phyloP scores from a whole-genome alignment of 805 yeast genomes.

The Myxozyma monticola region DNA sequence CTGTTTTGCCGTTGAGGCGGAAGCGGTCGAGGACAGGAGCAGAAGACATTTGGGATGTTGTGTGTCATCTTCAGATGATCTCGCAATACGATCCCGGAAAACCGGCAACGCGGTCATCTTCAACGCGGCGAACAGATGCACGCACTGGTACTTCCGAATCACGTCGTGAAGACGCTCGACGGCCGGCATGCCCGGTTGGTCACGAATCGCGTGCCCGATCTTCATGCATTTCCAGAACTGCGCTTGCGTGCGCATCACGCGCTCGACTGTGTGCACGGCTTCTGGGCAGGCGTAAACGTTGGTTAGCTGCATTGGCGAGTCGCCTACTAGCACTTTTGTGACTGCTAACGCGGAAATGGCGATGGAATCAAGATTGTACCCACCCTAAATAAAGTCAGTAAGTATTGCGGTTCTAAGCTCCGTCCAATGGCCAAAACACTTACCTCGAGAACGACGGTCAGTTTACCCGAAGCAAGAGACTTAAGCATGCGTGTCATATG shows the following conservation, averaged over 20 bases:
- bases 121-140: slow-evolving; percentile 51
- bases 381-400: no score
- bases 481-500: slow-evolving; percentile 93
- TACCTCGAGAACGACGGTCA: slow-evolving; percentile 89
- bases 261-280: slow-evolving; percentile 76
- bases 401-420: no score
- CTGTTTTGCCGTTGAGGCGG: no score
- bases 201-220: slow-evolving; percentile 54
- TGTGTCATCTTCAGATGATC: slow-evolving; percentile 60
- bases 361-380: slow-evolving; percentile 89
- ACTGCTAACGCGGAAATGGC: slow-evolving; percentile 89
- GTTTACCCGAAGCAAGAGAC: slow-evolving; percentile 80
- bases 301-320: slow-evolving; percentile 80
- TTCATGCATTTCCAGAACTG: slow-evolving; percentile 83
- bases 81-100: slow-evolving; percentile 45
- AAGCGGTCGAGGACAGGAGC: no score
- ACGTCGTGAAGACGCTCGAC: slow-evolving; percentile 59
- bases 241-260: slow-evolving; percentile 77
- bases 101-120: slow-evolving; percentile 71
- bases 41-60: no score
- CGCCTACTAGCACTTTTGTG: slow-evolving; percentile 87
- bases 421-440: no score
- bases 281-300: slow-evolving; percentile 68
- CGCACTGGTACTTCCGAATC: slow-evolving; percentile 68
- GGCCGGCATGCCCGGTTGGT: slow-evolving; percentile 25